Conservation (phyloP, 352 stramenopile genomes). For the Pythium grandisporangium region DNA sequence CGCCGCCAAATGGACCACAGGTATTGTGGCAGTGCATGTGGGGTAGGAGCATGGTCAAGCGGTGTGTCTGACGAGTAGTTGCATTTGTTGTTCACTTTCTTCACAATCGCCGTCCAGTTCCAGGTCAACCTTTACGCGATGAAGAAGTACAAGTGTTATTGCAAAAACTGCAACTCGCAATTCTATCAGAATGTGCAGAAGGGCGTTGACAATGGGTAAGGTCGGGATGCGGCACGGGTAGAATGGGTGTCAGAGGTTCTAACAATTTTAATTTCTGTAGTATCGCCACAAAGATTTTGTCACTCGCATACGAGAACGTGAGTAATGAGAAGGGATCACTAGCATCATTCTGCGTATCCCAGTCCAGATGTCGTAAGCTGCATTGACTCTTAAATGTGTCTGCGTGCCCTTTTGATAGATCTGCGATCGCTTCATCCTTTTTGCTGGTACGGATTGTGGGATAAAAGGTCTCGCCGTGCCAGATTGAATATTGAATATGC, state of each 20-base stretch:
- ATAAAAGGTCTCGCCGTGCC: too few species aligned
- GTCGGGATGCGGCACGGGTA: too few species aligned
- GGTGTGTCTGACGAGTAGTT: too few species aligned
- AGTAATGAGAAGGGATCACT: conserved; percentile 2
- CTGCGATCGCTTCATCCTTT: conserved; percentile 74
- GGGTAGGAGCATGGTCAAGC: not conserved
- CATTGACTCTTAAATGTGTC: too few species aligned
- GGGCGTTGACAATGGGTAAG: conserved; percentile 82
- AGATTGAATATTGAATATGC: too few species aligned
- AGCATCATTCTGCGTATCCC: too few species aligned
- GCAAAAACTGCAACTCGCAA: conserved; percentile 38
- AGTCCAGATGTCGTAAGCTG: too few species aligned
- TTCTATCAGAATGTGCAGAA: conserved; percentile 81
- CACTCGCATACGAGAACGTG: conserved; percentile 80
- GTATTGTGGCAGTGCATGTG: conserved; percentile 9
- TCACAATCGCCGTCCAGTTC: conserved; percentile 26
- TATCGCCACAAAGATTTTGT: conserved; percentile 83
- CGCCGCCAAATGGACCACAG: conserved; percentile 64
- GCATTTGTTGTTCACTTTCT: not conserved
- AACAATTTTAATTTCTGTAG: too few species aligned
- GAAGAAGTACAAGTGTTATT: conserved; percentile 77
- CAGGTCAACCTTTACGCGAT: conserved; percentile 80
- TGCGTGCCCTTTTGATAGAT: conserved; percentile 26
- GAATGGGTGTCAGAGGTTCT: too few species aligned
- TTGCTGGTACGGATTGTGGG: too few species aligned